These are phyloP conservation scores for Wilhelminamyces savonicus DNA, from an alignment of 805 yeast species.

Conservation along the genomic window DNA sequence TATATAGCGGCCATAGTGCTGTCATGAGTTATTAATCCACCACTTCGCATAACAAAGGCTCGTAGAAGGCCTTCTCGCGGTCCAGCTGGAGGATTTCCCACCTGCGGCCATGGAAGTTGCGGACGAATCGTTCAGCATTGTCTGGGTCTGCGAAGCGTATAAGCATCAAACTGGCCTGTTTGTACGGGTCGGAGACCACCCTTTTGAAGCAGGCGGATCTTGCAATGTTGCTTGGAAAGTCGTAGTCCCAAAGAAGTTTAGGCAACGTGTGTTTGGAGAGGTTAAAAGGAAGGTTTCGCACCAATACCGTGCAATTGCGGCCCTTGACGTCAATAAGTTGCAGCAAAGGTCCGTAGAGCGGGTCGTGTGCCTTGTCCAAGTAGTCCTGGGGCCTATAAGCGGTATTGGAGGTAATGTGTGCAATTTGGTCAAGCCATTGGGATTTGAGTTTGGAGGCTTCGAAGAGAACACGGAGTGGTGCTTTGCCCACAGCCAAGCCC, in stretches of 20 bases:
- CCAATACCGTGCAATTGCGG: conserved; percentile 26
- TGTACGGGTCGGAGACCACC: conserved; percentile 18
- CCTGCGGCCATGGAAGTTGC: conserved; percentile 46
- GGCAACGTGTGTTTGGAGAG: conserved; percentile 31
- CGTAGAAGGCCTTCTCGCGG: conserved; percentile 25
- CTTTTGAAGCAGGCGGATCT: conserved; percentile 13
- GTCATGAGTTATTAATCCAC: conserved; percentile 14
- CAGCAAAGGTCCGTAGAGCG: conserved; percentile 9
- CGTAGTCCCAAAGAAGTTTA: conserved; percentile 44
- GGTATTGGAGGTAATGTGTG: no score
- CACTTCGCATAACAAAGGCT: conserved; percentile 32
- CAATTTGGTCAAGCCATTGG: no score
- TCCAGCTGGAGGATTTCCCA: conserved; percentile 25
- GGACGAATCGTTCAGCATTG: conserved; percentile 47
- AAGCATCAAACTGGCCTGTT: conserved; percentile 22
- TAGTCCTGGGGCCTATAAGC: no score
- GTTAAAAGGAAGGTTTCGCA: conserved; percentile 43
- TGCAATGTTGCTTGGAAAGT: conserved; percentile 7
- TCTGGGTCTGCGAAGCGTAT: conserved; percentile 37
- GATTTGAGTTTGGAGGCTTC: no score
- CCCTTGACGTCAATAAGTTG: conserved; percentile 10
- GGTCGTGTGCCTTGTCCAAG: no score
- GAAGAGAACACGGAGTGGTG: no score
- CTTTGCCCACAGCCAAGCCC: no score
- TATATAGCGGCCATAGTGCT: no score